Evolutionary conservation across 345 rosid species (phyloP), one percentile per base, ranked within the genome.

Genomic region (Aquilaria yunnanensis): DNA sequence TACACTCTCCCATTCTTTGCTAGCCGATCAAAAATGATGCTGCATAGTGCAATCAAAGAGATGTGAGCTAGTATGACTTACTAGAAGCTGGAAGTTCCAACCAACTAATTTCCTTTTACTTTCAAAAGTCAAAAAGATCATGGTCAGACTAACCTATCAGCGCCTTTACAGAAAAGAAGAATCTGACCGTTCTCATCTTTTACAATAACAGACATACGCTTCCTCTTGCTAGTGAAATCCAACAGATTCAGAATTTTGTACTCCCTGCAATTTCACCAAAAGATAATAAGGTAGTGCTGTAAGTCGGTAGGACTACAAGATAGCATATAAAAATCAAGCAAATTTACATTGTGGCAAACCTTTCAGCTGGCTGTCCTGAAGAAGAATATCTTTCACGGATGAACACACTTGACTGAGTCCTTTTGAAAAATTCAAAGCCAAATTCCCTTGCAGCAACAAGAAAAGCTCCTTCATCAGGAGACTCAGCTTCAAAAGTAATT

Each of bases 201-300:
- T 67, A 94, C 84, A 66, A 94, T 81, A 10, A 94, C 99, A 1
- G 97, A 77, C 99, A 94, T 94, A 67, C 99, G 75, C 80, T 94
- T 94, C 75, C 99, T 86, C 81, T 86, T 88, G 85, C 99, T 94
- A 2, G 96, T 94, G 69, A 94, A 94, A 58, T 90, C 99, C 86
- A 94, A 76, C 73, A 81, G 69, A 75, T 83, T 90, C 66, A 94
- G 87, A 78, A 94, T 76, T 77, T 86, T 91, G 79, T 70, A 94
- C 82, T 90, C 97, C 78, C 99, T 94, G 92, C 60, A 74, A 66
- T 50, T 78, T 64, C 60, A 43, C 30, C 46, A 54, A 37, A 58
- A 67, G 56, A 65, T 49, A 64, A 23, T 69, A 43, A 57, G 65
- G 71, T 56, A 37, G 43, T 54, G 47, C 56, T 53, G 59, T 50